Percentiles rank a stretch among this genome's conserved stretches.
phyloP scores from a whole-genome alignment of 345 rosid species.

The Nephelium lappaceum region DNA sequence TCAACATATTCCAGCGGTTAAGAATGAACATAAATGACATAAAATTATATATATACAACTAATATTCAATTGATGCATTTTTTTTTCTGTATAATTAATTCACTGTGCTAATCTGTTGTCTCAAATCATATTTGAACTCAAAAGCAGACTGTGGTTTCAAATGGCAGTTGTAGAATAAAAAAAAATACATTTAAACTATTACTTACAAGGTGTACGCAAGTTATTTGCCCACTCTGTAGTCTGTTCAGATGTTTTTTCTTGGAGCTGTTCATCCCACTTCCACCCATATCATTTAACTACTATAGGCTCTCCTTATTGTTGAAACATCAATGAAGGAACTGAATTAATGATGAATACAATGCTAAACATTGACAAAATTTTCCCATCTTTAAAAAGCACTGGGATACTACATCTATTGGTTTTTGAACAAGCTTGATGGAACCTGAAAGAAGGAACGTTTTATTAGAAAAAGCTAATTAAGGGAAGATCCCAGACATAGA shows the following conservation, averaged over 20 bases:
- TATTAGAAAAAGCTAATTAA: not conserved
- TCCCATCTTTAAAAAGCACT: not conserved
- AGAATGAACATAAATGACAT: not conserved
- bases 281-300: not conserved
- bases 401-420: conserved; percentile 12
- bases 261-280: not conserved
- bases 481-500: not conserved
- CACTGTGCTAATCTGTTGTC: not conserved
- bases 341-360: not conserved
- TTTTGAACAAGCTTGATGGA: conserved; percentile 57
- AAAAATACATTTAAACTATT: not conserved
- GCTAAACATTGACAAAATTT: not conserved
- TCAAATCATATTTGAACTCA: not conserved
- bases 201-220: not conserved
- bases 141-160: not conserved
- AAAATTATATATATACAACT: not conserved
- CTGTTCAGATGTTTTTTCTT: not conserved
- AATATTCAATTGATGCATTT: not conserved
- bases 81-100: not conserved
- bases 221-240: not conserved
- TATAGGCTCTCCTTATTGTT: not conserved
- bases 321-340: conserved; percentile 16
- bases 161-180: not conserved
- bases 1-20: not conserved
- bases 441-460: conserved; percentile 43